These are phyloP conservation scores for Thalassiosira hispida DNA, from an alignment of 352 stramenopile species.

Conservation along the genomic window DNA sequence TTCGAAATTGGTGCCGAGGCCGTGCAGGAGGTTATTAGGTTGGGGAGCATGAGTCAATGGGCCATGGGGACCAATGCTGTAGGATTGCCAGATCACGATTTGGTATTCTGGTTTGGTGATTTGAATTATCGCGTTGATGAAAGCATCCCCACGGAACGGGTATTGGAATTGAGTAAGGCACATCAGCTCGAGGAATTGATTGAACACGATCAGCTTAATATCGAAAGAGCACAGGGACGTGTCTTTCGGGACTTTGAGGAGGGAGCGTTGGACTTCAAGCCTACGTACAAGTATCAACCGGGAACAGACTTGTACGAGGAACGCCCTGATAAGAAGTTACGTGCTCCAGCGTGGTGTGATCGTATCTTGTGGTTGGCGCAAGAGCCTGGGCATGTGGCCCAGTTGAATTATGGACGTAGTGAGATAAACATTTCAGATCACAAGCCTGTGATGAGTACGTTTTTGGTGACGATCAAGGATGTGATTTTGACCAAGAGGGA, in stretches of 20 bases:
- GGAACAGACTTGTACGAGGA: constrained; percentile 96
- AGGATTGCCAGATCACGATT: constrained; percentile 94
- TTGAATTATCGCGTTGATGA: constrained; percentile 91
- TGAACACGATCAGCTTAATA: constrained; percentile 88
- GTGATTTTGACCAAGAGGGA: constrained; percentile 91
- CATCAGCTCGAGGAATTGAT: constrained; percentile 76
- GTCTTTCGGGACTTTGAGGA: constrained; percentile 89
- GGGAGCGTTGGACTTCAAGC: constrained; percentile 90
- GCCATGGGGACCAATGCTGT: constrained; percentile 66
- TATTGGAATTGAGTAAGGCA: constrained; percentile 79
- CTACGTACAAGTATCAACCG: constrained; percentile 98
- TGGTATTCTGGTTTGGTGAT: constrained; percentile 97
- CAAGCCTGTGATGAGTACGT: constrained; percentile 95
- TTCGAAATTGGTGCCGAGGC: constrained; percentile 88
- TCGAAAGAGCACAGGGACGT: constrained; percentile 82
- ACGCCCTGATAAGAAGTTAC: constrained; percentile 97
- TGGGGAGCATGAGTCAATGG: constrained; percentile 79
- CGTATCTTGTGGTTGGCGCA: constrained; percentile 87
- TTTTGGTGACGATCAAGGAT: constrained; percentile 92
- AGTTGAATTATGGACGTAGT: constrained; percentile 89
- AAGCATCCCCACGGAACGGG: constrained; percentile 82
- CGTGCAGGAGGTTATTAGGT: constrained; percentile 77
- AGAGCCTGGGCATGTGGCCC: constrained; percentile 79
- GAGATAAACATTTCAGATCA: constrained; percentile 97
- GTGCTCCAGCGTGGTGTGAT: constrained; percentile 96